Evolutionary conservation across 1,284 basidiomycete genomes (phyloP).

Genomic region (Malassezia cuniculi): DNA sequence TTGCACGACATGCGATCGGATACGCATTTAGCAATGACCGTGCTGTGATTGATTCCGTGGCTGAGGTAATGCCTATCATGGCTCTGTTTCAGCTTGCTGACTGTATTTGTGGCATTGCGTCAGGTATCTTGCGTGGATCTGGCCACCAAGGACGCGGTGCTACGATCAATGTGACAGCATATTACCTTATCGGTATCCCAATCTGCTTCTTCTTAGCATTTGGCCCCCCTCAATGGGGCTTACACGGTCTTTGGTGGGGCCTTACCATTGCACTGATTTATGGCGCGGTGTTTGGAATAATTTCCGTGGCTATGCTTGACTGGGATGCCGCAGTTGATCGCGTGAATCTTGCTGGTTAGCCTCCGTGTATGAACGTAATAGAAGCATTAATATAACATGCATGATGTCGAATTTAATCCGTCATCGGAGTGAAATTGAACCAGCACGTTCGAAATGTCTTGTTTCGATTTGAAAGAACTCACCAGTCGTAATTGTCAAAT

Average conservation of each 20-base stretch:
- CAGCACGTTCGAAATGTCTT: no score
- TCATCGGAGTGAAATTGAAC: no score
- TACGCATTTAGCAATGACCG: conserved; percentile 73
- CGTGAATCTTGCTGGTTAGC: no score
- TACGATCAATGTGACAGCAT: conserved; percentile 48
- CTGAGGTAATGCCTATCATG: conserved; percentile 58
- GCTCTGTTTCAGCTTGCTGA: conserved; percentile 59
- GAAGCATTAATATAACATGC: no score
- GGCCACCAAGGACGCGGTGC: conserved; percentile 54
- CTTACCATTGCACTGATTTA: conserved; percentile 47
- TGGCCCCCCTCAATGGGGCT: conserved; percentile 36
- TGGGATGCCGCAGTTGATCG: no score
- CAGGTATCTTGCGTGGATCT: conserved; percentile 62
- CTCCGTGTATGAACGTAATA: no score
- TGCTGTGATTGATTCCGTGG: conserved; percentile 58
- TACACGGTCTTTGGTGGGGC: conserved; percentile 48
- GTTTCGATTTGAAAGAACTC: no score
- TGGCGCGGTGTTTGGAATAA: conserved; percentile 30
- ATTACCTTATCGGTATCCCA: conserved; percentile 49
- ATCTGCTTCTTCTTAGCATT: conserved; percentile 49
- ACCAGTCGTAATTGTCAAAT: no score
- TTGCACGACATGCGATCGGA: conserved; percentile 62
- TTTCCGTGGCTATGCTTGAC: no score
- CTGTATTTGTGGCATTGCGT: conserved; percentile 57
- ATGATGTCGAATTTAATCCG: no score